These are phyloP conservation scores for Saksenaea vasiformis DNA, from an alignment of 371 early-diverging fungal genomes.

Conservation along the genomic window DNA sequence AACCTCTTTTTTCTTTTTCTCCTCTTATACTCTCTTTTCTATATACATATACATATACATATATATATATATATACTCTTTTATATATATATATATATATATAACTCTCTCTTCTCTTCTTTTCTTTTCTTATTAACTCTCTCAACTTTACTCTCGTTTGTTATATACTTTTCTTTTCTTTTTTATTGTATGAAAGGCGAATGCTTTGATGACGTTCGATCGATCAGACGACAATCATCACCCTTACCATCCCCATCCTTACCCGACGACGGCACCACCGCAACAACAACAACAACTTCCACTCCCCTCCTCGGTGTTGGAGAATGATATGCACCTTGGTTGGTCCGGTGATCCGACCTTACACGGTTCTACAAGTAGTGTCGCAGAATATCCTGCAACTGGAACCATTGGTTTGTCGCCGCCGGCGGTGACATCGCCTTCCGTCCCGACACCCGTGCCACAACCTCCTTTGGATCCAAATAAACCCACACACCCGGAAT, in stretches of 20 bases:
- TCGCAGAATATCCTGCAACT: neutral
- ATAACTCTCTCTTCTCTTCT: too few relatives aligned
- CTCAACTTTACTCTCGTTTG: slow-evolving; percentile 1
- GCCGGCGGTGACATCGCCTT: slow-evolving; percentile 11
- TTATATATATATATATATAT: too few relatives aligned
- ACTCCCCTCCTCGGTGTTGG: neutral
- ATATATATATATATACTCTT: neutral
- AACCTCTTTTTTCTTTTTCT: slow-evolving; percentile 5
- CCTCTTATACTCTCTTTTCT: neutral
- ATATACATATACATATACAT: neutral
- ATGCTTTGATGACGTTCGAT: slow-evolving; percentile 8
- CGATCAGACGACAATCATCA: slow-evolving; percentile 11
- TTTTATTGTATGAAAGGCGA: slow-evolving; percentile 11
- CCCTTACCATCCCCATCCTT: slow-evolving; percentile 8
- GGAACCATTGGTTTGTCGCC: slow-evolving; percentile 6
- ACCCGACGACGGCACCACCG: slow-evolving; percentile 4
- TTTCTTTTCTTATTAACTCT: too few relatives aligned
- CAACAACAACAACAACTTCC: slow-evolving; percentile 3
- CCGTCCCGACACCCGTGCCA: neutral
- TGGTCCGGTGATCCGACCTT: neutral
- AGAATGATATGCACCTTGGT: neutral
- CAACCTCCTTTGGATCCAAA: slow-evolving; percentile 8
- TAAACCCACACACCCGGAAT: slow-evolving; percentile 43
- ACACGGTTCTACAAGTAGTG: neutral
- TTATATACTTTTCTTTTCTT: neutral